phyloP scores from a whole-genome alignment of 345 rosid species.

The Camelina laxa region DNA sequence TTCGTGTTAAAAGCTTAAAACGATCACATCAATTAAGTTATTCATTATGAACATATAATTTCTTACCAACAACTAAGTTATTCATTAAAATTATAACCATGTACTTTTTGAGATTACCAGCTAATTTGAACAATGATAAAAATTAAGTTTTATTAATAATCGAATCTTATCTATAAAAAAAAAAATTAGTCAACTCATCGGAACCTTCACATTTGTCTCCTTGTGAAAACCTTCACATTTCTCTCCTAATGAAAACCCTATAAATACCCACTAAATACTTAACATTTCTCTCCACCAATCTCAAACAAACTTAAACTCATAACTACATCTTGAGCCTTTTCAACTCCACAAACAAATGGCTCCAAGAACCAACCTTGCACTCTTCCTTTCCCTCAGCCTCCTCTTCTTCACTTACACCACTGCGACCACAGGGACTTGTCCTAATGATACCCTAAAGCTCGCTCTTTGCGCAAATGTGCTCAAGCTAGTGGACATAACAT shows the following conservation, averaged over 20 bases:
- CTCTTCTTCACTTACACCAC: slow-evolving; percentile 52
- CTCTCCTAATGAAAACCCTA: slow-evolving; percentile 17
- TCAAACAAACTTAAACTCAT: slow-evolving; percentile 9
- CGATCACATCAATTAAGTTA: too few species aligned
- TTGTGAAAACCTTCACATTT: background rate
- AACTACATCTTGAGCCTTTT: slow-evolving; percentile 17
- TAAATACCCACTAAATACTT: slow-evolving; percentile 31
- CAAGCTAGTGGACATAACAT: slow-evolving; percentile 40
- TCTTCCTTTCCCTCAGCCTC: slow-evolving; percentile 57
- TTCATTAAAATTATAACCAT: too few species aligned
- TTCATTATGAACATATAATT: too few species aligned
- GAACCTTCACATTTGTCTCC: background rate
- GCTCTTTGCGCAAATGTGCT: slow-evolving; percentile 50
- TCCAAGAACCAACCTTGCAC: slow-evolving; percentile 52
- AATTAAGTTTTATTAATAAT: too few species aligned
- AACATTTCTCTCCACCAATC: slow-evolving; percentile 26
- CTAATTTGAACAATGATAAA: too few species aligned
- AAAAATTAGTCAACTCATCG: background rate
- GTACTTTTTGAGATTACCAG: too few species aligned
- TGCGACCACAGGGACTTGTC: slow-evolving; percentile 43
- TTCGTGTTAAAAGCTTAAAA: too few species aligned
- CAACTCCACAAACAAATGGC: slow-evolving; percentile 45
- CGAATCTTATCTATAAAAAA: slow-evolving; percentile 4
- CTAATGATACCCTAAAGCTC: slow-evolving; percentile 46
- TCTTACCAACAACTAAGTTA: too few species aligned